Evolutionary conservation across 2,329 filamentous ascomycete genomes (phyloP).

Genomic region (Diaporthe sp.): DNA sequence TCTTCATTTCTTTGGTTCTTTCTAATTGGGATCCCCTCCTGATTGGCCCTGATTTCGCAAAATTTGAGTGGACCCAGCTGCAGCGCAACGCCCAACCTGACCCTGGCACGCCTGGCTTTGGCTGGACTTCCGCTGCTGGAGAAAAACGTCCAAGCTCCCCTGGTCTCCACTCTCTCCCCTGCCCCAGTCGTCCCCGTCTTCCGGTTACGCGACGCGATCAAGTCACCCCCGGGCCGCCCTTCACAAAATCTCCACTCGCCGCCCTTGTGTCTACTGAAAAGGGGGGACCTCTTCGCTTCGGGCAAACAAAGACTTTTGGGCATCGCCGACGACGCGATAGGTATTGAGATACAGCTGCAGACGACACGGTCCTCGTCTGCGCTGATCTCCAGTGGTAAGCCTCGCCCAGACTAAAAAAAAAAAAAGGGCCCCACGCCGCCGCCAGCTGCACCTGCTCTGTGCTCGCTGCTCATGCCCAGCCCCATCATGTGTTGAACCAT

Average conservation of each 20-base stretch:
- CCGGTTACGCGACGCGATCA: slow-evolving; percentile 42
- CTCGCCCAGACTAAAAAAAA: slow-evolving; percentile 37
- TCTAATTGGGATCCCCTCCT: slow-evolving; percentile 20
- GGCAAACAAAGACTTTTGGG: slow-evolving; percentile 39
- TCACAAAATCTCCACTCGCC: slow-evolving; percentile 36
- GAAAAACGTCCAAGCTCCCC: slow-evolving; percentile 37
- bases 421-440: slow-evolving; percentile 17
- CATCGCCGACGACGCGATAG: slow-evolving; percentile 41
- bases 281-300: slow-evolving; percentile 40
- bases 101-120: slow-evolving; percentile 21
- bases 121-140: slow-evolving; percentile 18
- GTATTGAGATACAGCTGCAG: slow-evolving; percentile 70
- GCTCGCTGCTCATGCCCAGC: slow-evolving; percentile 3
- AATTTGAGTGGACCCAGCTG: slow-evolving; percentile 34
- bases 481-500: slow-evolving; percentile 12
- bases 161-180: slow-evolving; percentile 4
- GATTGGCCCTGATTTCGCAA: slow-evolving; percentile 34
- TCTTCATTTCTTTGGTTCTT: slow-evolving; percentile 31
- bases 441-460: slow-evolving; percentile 7
- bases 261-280: slow-evolving; percentile 35
- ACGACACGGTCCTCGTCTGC: slow-evolving; percentile 72
- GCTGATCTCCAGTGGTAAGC: slow-evolving; percentile 71
- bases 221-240: slow-evolving; percentile 34
- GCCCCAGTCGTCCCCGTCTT: slow-evolving; percentile 39
- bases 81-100: slow-evolving; percentile 16